Conservation (phyloP, 2,329 filamentous ascomycete genomes). For the Aspergillus caelatus region DNA sequence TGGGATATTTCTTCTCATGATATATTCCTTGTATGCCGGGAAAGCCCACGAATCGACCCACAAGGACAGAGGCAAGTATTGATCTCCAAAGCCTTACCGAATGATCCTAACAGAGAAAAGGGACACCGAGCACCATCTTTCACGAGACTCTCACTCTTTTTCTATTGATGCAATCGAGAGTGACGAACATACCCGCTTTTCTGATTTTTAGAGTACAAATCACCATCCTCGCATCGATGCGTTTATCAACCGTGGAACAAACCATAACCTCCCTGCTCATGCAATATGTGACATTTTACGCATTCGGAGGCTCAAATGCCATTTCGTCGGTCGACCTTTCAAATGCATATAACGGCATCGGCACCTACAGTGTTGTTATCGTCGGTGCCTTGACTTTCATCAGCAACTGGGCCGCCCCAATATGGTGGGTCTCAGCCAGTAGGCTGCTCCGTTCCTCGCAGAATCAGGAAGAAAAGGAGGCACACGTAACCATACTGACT, state of each 20-base stretch:
- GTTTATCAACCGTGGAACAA: constrained; percentile 56
- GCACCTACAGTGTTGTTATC: constrained; percentile 74
- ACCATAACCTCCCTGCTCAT: constrained; percentile 74
- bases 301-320: constrained; percentile 86
- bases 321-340: constrained; percentile 95
- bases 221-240: constrained; percentile 51
- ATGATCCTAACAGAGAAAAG: constrained; percentile 17
- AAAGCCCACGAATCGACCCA: constrained; percentile 7
- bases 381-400: constrained; percentile 85
- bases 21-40: constrained; percentile 26
- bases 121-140: constrained; percentile 25
- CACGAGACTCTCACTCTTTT: constrained; percentile 77
- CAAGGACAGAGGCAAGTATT: constrained; percentile 22
- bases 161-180: constrained; percentile 82
- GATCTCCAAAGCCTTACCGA: not conserved
- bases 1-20: constrained; percentile 41
- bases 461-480: constrained; percentile 37
- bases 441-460: constrained; percentile 29
- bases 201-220: constrained; percentile 70
- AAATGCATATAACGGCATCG: constrained; percentile 91
- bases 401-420: constrained; percentile 86
- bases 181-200: constrained; percentile 83
- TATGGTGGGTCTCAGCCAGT: constrained; percentile 80
- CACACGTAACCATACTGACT: constrained; percentile 66
- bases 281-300: constrained; percentile 84